Conservation (phyloP, 345 rosid species). For the Hirschfeldia incana region DNA sequence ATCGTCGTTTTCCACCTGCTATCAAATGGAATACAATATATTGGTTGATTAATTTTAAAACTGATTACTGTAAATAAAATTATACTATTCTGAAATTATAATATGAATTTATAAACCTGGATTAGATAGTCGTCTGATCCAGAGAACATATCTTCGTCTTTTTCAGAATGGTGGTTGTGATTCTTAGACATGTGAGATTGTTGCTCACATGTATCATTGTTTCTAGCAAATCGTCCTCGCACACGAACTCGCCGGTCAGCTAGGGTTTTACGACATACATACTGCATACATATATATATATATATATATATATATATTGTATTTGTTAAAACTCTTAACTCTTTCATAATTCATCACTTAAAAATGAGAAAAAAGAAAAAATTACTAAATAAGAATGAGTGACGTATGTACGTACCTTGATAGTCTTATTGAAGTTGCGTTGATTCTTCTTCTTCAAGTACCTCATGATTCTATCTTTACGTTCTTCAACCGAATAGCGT, state of each 20-base stretch:
- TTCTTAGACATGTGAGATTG: constrained; percentile 46
- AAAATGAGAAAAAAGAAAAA: background rate
- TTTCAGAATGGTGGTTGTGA: constrained; percentile 35
- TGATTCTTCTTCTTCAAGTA: constrained; percentile 89
- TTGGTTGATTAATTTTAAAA: background rate
- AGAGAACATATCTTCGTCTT: constrained; percentile 46
- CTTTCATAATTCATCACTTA: constrained; percentile 5
- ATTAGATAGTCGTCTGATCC: constrained; percentile 39
- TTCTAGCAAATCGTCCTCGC: constrained; percentile 85
- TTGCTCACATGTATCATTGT: constrained; percentile 59
- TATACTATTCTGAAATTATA: background rate
- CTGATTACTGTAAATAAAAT: background rate
- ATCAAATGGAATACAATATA: constrained; percentile 1
- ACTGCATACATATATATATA: constrained; percentile 49
- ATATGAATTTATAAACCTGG: constrained; percentile 41
- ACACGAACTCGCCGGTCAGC: constrained; percentile 88
- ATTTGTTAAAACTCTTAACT: background rate
- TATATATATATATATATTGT: too few species aligned
- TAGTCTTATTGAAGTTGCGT: constrained; percentile 90
- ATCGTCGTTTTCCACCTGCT: constrained; percentile 64
- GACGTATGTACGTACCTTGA: constrained; percentile 53
- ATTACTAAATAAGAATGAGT: background rate
- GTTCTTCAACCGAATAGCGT: constrained; percentile 76
- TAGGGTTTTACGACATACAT: constrained; percentile 88
- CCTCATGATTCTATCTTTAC: constrained; percentile 79